Conservation (phyloP, 352 stramenopile species). For the Pythium utonaiense region DNA sequence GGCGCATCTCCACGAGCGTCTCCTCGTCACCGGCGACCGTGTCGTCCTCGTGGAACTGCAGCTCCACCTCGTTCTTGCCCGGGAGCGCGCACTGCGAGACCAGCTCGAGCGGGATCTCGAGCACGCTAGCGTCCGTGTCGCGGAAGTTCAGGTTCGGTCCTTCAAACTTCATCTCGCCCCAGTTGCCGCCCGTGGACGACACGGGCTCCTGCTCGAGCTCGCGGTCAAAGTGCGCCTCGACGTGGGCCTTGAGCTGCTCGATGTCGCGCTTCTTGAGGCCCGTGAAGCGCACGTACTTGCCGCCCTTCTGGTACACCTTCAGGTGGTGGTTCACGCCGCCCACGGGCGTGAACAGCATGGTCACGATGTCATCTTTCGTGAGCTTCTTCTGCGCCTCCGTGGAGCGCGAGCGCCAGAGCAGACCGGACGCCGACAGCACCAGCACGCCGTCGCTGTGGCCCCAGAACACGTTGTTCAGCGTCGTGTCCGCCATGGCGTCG, state of each 20-base stretch:
- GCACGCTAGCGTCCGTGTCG: constrained; percentile 54
- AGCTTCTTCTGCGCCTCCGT: constrained; percentile 87
- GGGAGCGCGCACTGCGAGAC: constrained; percentile 91
- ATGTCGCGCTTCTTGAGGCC: constrained; percentile 68
- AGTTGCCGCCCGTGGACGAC: constrained; percentile 87
- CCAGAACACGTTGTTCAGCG: constrained; percentile 85
- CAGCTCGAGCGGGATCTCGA: constrained; percentile 73
- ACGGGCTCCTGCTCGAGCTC: constrained; percentile 90
- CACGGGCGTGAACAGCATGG: constrained; percentile 79
- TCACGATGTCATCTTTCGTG: constrained; percentile 82
- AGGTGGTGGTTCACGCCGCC: constrained; percentile 79
- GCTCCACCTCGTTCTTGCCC: constrained; percentile 97
- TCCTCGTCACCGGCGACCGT: constrained; percentile 93
- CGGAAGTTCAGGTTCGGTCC: constrained; percentile 84
- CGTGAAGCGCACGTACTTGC: constrained; percentile 84
- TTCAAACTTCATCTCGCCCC: constrained; percentile 93
- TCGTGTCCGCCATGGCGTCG: constrained; percentile 56
- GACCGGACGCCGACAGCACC: constrained; percentile 63
- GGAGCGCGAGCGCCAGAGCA: constrained; percentile 71
- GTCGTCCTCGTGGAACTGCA: constrained; percentile 99
- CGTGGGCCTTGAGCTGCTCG: constrained; percentile 54
- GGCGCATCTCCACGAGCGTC: constrained; percentile 93
- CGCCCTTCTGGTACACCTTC: constrained; percentile 83
- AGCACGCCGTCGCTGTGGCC: constrained; percentile 81
- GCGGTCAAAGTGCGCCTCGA: constrained; percentile 84